Conservation (phyloP, 2,329 filamentous ascomycete species). For the Ceratocystis harringtonii region DNA sequence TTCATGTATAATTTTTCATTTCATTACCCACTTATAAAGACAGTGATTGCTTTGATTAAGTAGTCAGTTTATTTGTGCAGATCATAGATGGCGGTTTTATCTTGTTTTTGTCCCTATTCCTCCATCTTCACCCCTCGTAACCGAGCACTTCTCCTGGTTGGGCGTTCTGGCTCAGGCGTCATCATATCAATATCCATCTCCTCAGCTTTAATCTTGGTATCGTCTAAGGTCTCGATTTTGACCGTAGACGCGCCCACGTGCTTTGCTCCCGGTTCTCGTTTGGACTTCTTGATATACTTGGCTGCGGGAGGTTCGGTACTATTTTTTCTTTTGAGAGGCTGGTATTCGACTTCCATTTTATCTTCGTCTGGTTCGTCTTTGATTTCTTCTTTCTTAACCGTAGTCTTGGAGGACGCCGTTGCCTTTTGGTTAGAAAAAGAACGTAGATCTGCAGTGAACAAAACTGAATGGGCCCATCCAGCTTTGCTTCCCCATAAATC, state of each 20-base stretch:
- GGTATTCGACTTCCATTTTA: constrained; percentile 23
- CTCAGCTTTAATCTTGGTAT: constrained; percentile 14
- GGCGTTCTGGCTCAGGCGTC: constrained; percentile 13
- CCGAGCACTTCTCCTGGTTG: constrained; percentile 13
- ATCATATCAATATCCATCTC: constrained; percentile 15
- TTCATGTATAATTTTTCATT: no score
- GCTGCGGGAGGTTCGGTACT: background rate
- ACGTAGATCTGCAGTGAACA: constrained; percentile 85
- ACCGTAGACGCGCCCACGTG: background rate
- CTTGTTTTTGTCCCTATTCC: constrained; percentile 1
- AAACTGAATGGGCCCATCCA: constrained; percentile 92
- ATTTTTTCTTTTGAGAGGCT: constrained; percentile 17
- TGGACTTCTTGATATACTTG: constrained; percentile 5
- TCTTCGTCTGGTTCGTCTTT: constrained; percentile 18
- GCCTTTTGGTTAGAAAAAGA: constrained; percentile 55
- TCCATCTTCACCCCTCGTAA: constrained; percentile 12
- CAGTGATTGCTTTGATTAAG: no score
- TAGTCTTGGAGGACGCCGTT: constrained; percentile 9
- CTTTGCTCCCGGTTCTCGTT: constrained; percentile 5
- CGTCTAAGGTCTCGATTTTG: constrained; percentile 11
- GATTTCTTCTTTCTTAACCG: constrained; percentile 20
- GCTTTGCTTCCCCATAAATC: constrained; percentile 83
- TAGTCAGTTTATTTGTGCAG: no score
- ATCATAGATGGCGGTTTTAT: background rate
- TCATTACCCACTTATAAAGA: no score